Evolutionary conservation across 306 rosid genomes (phyloP), one percentile per base, ranked within the genome.

Genomic region (Alnus glutinosa): DNA sequence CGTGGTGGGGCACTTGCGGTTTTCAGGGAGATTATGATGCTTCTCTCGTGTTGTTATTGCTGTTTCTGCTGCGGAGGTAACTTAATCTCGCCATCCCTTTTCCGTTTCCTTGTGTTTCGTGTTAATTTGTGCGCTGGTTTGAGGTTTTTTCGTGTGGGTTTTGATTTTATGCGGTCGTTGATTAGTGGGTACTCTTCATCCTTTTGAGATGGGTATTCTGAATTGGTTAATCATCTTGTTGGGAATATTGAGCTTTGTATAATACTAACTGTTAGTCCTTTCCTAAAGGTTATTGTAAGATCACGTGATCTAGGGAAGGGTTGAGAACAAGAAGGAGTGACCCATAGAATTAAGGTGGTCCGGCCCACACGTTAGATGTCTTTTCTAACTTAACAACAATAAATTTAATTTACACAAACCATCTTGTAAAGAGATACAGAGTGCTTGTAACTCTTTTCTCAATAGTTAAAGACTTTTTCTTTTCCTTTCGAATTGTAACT

Each of bases 11-110:
- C 67, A 16, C 58, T 57, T 48, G 59, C 34, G 37, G 37, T 78
- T 30, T 67, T 28, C 46, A 30, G 48, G 34, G 81, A 81, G 47
- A 19, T 51, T 2, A 28, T 78, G 51, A 52, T 71, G 71, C 59
- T 76, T 81, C 83, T 81, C 51, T 57, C 83, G 2, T 86, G 80
- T 23, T 81, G 85, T 73, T 83, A 39, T 36, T 77, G 87, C 32
- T 79, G 79, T 47, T 75, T 55, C 70, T 83, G 85, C 80, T 83
- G 87, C 42, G 83, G 82, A 78, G 89, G 89, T 86, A 68, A 54
- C 28, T 73, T 2, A 19, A 4, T 74, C 58, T 46, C 52, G 55
- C 73, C 59, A 50, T 23, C 64, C 67, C 49, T 42, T 79, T 73
- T 18, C 5, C 1, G 9, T 55, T 77, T 10, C 67, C 44, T 49